Conservation (phyloP, 164 flowering plant genomes). For the Stephania japonica region DNA sequence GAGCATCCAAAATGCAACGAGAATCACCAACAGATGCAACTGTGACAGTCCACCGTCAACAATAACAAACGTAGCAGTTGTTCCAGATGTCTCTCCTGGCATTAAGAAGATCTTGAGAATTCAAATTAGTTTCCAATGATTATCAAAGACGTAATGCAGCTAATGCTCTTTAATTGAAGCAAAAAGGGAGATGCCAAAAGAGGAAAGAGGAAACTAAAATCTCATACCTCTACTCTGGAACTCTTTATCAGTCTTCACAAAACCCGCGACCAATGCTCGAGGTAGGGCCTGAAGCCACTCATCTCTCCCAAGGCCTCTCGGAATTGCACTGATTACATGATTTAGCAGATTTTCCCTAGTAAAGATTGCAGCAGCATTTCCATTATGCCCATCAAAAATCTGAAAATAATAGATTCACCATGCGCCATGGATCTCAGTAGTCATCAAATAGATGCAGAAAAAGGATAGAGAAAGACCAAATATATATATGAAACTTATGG, state of each 20-base stretch:
- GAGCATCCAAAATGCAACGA: conserved; percentile 80
- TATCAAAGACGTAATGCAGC: neutral
- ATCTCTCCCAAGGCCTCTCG: conserved; percentile 69
- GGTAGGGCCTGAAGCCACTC: conserved; percentile 94
- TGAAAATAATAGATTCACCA: conserved; percentile 21
- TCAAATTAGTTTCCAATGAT: neutral
- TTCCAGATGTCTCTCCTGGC: conserved; percentile 90
- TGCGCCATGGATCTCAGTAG: conserved; percentile 3
- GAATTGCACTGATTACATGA: conserved; percentile 71
- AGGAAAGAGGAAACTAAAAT: neutral
- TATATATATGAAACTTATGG: neutral
- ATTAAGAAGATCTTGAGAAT: conserved; percentile 4
- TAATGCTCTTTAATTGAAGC: neutral
- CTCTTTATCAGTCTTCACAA: conserved; percentile 88
- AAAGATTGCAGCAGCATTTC: conserved; percentile 78
- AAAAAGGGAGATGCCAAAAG: neutral
- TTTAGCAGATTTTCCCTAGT: conserved; percentile 62
- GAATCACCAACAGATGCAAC: conserved; percentile 95
- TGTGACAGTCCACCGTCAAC: conserved; percentile 90
- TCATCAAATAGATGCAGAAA: neutral
- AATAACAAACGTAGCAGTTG: conserved; percentile 85
- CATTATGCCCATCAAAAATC: conserved; percentile 96
- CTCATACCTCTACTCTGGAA: conserved; percentile 71
- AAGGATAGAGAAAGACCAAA: neutral
- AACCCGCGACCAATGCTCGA: conserved; percentile 84